A percentile compares a stretch with the other conserved stretches of the same genome.
These are phyloP conservation scores for Acorus gramineus DNA, from an alignment of 106 monocot genomes.

Conservation along the genomic window DNA sequence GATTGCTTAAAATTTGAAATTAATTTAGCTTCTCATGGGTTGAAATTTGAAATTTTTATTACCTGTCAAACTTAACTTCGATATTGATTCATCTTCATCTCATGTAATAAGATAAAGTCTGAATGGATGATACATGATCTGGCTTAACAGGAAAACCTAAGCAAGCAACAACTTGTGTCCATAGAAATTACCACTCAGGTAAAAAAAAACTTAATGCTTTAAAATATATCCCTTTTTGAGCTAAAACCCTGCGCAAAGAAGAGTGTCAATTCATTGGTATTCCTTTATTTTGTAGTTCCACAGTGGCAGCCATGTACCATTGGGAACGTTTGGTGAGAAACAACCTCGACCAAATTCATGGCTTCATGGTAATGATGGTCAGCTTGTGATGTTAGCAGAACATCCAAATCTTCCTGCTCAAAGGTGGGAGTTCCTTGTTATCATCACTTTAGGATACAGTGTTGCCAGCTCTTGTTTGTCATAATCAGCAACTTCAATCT, in stretches of 20 bases:
- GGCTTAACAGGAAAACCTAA: background rate
- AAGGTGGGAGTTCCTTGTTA: background rate
- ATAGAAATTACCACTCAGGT: background rate
- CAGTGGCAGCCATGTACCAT: background rate
- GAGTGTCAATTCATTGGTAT: background rate
- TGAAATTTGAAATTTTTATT: too few species aligned
- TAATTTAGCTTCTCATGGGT: too few species aligned
- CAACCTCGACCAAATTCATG: background rate
- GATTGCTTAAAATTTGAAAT: too few species aligned
- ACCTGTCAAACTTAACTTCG: background rate
- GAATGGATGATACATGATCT: background rate
- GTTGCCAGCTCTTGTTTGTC: background rate
- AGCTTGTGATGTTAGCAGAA: background rate
- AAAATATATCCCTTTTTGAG: background rate
- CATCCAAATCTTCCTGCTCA: background rate
- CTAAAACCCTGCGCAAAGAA: background rate
- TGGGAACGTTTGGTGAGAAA: background rate
- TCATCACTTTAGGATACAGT: background rate
- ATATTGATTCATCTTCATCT: background rate
- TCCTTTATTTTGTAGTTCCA: conserved; percentile 1
- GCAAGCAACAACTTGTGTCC: background rate
- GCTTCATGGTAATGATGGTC: background rate
- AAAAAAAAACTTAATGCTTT: background rate
- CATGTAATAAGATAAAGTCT: background rate
- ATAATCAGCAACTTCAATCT: background rate